Base-by-base conservation (phyloP, 768 basidiomycete genomes). In the Hemileccinum rubropunctum region DNA sequence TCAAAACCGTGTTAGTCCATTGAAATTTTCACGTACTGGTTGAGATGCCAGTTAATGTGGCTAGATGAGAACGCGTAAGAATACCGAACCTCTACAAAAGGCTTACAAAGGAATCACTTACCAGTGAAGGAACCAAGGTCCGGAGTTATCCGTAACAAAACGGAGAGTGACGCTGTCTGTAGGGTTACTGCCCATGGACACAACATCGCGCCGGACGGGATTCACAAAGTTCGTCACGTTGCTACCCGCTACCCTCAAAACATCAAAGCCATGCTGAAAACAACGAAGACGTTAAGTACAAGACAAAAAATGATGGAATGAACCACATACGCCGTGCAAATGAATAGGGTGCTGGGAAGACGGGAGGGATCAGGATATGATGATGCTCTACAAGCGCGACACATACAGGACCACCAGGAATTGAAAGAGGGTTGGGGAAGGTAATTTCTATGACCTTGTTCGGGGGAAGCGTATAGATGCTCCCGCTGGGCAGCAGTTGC, bases 61-160 rank as follows among this genome's bases (percentile, higher is more conserved):
- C 65, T 67, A 35, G 8, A 39, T 15, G 6, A 42, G 39, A 3
- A 20, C 6, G 23, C 4, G 28, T 53, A 20, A 60, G 53, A 39
- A 18, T 6, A 15, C 23, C 23, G 11, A 8, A 4, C 11, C 8
- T 8, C 9, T 30, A 9, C 28, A 30, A 30, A 14, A 6, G 3
- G 37, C 6, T 9, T 9, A 8, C 18, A 13, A 7, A 3, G 11
- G 28, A 30, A 13, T 33, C 8, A 28, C 57, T 59, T 46, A 70
- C 66, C 67, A 78, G 56, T 77, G 77, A 39, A 78, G 61, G 63
- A 78, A 70, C 79, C 82, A 84, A 10, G 79, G 77, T 11, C 85
- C 86, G 1, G 85, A 73, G 61, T 88, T 88, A 54, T 87, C 78
- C 1, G 83, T 84, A 20, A 66, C 58, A 64, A 83, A 86, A 43